A percentile compares a stretch with the other conserved stretches of the same genome.
Evolutionary conservation across 1,139 yeast species (phyloP).

Genomic region (Hanseniaspora uvarum): DNA sequence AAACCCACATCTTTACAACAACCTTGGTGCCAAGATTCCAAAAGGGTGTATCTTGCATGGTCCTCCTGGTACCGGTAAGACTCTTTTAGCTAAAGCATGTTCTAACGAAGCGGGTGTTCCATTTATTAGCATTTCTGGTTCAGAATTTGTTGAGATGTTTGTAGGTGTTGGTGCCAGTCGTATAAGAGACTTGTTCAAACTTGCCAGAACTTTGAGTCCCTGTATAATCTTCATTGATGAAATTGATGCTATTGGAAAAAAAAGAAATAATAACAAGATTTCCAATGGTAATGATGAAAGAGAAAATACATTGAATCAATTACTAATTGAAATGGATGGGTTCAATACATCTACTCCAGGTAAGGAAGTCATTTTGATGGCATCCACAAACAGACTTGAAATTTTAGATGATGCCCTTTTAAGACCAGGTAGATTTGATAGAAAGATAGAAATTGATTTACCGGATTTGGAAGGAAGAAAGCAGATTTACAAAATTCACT

Average conservation of each 20-base stretch:
- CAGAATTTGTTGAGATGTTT: conserved; percentile 73
- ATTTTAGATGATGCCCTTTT: conserved; percentile 64
- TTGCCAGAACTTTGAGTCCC: conserved; percentile 74
- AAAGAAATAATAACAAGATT: conserved; percentile 40
- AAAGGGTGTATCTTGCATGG: conserved; percentile 77
- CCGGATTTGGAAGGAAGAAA: conserved; percentile 75
- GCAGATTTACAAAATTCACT: conserved; percentile 61
- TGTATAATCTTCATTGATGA: conserved; percentile 73
- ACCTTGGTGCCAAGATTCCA: conserved; percentile 72
- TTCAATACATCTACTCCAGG: conserved; percentile 50
- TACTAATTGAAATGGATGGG: conserved; percentile 79
- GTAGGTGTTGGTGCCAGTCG: conserved; percentile 78
- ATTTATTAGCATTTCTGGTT: conserved; percentile 70
- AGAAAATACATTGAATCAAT: conserved; percentile 68
- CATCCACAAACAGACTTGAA: conserved; percentile 77
- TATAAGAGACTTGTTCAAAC: conserved; percentile 69
- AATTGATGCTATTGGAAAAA: conserved; percentile 78
- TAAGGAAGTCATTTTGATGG: conserved; percentile 60
- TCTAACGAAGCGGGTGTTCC: conserved; percentile 85
- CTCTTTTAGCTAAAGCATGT: conserved; percentile 68
- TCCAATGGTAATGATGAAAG: conserved; percentile 65
- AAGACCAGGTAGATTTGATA: conserved; percentile 78
- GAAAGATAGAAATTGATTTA: conserved; percentile 61
- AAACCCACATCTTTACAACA: conserved; percentile 62
- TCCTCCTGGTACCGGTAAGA: conserved; percentile 84